phyloP scores from a whole-genome alignment of 148 eudicot species.

The Mesembryanthemum crystallinum region DNA sequence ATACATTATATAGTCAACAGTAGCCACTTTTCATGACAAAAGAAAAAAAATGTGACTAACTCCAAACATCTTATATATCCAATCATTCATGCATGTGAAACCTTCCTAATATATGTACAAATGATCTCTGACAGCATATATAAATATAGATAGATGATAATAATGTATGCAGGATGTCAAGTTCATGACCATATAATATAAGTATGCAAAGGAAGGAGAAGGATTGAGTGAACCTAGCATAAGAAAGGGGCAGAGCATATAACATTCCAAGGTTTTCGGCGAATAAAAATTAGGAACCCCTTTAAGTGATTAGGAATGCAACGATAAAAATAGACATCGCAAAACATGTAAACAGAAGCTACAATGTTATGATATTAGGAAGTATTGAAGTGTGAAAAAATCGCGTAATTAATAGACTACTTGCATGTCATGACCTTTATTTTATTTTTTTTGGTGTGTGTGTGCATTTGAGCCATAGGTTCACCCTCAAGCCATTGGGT shows the following conservation, averaged over 20 bases:
- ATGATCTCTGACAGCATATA: background rate
- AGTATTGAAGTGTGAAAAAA: background rate
- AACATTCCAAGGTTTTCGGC: too few species aligned
- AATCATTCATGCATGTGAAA: conserved; percentile 1
- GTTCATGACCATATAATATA: background rate
- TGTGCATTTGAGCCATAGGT: too few species aligned
- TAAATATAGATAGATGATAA: background rate
- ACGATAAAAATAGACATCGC: background rate
- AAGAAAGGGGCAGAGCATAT: background rate
- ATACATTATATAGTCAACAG: too few species aligned
- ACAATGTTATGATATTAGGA: background rate
- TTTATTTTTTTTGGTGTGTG: too few species aligned
- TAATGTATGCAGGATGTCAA: background rate
- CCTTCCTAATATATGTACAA: background rate
- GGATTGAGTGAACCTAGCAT: background rate
- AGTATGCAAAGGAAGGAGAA: background rate
- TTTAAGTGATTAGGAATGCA: too few species aligned
- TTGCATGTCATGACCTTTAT: too few species aligned
- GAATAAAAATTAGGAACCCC: too few species aligned
- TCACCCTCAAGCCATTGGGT: too few species aligned
- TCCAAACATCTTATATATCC: background rate
- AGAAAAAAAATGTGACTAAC: background rate
- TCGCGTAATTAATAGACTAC: too few species aligned
- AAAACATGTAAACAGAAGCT: background rate
- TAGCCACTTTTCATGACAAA: background rate